phyloP scores from a whole-genome alignment of 2,329 filamentous ascomycete genomes.

The Ceratocystis albifundus region DNA sequence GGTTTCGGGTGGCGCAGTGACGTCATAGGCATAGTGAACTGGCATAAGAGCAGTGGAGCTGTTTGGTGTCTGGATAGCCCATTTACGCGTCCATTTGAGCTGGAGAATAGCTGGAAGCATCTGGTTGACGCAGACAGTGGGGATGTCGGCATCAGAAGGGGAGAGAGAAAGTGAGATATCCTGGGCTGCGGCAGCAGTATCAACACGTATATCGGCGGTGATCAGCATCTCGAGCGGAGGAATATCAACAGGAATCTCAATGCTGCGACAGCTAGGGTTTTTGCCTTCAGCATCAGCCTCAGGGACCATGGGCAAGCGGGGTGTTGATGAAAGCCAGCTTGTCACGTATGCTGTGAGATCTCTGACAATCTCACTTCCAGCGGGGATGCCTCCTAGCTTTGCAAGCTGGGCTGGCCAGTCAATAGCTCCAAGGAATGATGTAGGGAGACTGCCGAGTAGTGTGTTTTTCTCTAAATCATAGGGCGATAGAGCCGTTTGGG shows the following conservation, averaged over 20 bases:
- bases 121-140: conserved; percentile 49
- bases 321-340: conserved; percentile 30
- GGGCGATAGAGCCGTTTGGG: conserved; percentile 36
- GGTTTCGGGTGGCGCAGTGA: conserved; percentile 58
- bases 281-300: background rate
- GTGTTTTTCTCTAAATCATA: conserved; percentile 46
- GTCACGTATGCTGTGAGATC: conserved; percentile 30
- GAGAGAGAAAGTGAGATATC: conserved; percentile 25
- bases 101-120: conserved; percentile 51
- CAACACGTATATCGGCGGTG: conserved; percentile 56
- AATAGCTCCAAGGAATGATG: conserved; percentile 25
- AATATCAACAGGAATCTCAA: conserved; percentile 82
- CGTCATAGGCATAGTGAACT: conserved; percentile 63
- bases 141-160: conserved; percentile 24
- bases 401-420: conserved; percentile 19
- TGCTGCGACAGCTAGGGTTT: conserved; percentile 35
- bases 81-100: conserved; percentile 50
- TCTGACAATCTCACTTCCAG: background rate
- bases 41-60: conserved; percentile 24
- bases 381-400: conserved; percentile 11
- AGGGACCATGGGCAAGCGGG: conserved; percentile 21
- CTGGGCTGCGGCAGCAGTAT: conserved; percentile 28
- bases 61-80: conserved; percentile 40
- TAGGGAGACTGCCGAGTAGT: conserved; percentile 34
- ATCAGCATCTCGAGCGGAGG: conserved; percentile 73